Evolutionary conservation across 805 yeast genomes (phyloP), one percentile per base, ranked within the genome.

Genomic region (Zygosaccharomyces bisporus): DNA sequence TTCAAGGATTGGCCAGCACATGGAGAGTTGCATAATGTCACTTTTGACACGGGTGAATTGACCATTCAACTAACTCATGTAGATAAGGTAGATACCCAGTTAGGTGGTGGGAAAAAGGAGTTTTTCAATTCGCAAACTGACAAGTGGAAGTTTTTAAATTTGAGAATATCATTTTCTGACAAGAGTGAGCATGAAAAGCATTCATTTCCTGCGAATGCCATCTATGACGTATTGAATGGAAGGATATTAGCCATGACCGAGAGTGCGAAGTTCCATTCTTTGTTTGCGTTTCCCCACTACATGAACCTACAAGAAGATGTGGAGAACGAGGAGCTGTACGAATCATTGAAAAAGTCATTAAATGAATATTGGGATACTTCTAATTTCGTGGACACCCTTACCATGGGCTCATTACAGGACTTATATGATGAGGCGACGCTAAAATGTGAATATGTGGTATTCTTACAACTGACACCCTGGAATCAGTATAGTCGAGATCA

Each of bases 401-500:
- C 56, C 77, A 95, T 67, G 95, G 34, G 41, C 2, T 52, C 54
- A 30, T 31, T 63, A 16, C 53, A 56, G 9, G 57, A 57, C 21
- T 50, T 53, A 23, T 49, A 64, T 20, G 67, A 74, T 46, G 51
- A 40, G 23, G 64, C 73, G 0, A 41, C 40, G 5, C 61, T 61
- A 12, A 73, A 67, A 48, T 90, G 98, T 64, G 98, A 90, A 60
- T 80, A 73, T 50, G 66, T 88, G 14, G 63, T 78, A 0, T 89
- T 75, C 55, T 68, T 87, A 39, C 95, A 88, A 56, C 61, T 86
- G 14, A 76, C 76, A 30, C 76, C 83, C n/a, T 79, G 88, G 12
- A 70, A 71, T 9, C 69, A 76, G 25, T 68, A 77, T 3, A 66
- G 67, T 4, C 57, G 53, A 14, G 69, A 71, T 6, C 80, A 88